A percentile compares a stretch with the other conserved stretches of the same genome.
phyloP scores from a whole-genome alignment of 176 grass and related monocot genomes.

The Oryza australiensis region DNA sequence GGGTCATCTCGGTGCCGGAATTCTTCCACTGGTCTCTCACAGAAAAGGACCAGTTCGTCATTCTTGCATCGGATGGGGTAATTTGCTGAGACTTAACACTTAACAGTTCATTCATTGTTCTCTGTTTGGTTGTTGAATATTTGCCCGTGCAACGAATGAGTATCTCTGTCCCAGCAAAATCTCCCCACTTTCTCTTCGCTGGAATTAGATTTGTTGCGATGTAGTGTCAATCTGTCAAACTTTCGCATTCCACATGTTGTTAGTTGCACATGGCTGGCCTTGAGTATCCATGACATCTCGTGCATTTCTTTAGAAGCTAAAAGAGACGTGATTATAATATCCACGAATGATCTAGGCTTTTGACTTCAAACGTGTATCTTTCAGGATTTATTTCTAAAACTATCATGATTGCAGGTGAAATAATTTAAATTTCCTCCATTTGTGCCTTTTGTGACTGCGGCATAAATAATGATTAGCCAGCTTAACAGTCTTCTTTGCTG shows the following conservation, averaged over 20 bases:
- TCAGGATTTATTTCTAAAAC: conserved; percentile 39
- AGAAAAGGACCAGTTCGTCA: conserved; percentile 76
- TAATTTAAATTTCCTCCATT: conserved; percentile 24
- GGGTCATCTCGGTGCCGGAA: conserved; percentile 93
- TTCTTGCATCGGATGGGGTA: conserved; percentile 97
- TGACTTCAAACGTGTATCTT: conserved; percentile 42
- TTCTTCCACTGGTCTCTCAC: conserved; percentile 91
- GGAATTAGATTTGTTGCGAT: conserved; percentile 44
- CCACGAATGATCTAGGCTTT: conserved; percentile 38
- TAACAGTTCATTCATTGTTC: neutral
- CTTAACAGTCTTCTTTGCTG: conserved; percentile 41
- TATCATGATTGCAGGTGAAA: conserved; percentile 47
- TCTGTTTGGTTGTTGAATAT: conserved; percentile 6
- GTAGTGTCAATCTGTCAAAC: conserved; percentile 53
- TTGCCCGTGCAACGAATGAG: conserved; percentile 26
- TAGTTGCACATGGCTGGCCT: conserved; percentile 55
- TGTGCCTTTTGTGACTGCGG: conserved; percentile 37
- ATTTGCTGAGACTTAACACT: conserved; percentile 21
- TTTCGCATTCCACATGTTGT: conserved; percentile 39
- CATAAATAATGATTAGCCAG: conserved; percentile 49
- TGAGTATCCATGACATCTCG: conserved; percentile 23
- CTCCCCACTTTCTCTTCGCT: conserved; percentile 31
- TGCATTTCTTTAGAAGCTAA: conserved; percentile 36
- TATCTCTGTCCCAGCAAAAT: conserved; percentile 33
- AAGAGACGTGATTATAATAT: conserved; percentile 35